phyloP scores from a whole-genome alignment of 768 basidiomycete species.

The Panaeolus cyanescens region DNA sequence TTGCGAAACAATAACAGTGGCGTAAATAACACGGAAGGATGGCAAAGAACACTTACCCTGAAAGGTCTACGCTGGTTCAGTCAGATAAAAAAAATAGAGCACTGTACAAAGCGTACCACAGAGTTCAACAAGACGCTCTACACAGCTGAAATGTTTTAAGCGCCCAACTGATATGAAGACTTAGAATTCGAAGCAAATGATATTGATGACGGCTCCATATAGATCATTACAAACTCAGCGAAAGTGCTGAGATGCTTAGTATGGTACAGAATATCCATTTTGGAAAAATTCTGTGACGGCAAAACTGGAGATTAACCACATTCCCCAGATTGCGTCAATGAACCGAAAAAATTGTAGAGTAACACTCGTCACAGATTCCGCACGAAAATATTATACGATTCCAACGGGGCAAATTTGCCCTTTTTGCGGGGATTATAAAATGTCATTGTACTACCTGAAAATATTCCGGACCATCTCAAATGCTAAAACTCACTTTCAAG shows the following conservation, averaged over 20 bases:
- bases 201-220: neutral
- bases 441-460: neutral
- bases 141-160: neutral
- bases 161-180: neutral
- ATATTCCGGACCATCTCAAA: neutral
- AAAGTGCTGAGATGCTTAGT: neutral
- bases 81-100: no score
- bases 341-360: no score
- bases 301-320: neutral
- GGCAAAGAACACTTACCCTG: no score
- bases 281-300: neutral
- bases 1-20: no score
- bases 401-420: neutral
- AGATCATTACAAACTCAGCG: neutral
- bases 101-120: no score
- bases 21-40: no score
- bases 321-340: neutral
- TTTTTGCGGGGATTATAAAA: no score
- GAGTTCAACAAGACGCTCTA: no score
- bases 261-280: neutral
- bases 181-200: neutral
- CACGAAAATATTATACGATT: neutral
- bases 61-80: no score
- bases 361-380: neutral
- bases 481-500: neutral